phyloP scores from a whole-genome alignment of 2,329 filamentous ascomycete species.

The Monosporascus sp. region DNA sequence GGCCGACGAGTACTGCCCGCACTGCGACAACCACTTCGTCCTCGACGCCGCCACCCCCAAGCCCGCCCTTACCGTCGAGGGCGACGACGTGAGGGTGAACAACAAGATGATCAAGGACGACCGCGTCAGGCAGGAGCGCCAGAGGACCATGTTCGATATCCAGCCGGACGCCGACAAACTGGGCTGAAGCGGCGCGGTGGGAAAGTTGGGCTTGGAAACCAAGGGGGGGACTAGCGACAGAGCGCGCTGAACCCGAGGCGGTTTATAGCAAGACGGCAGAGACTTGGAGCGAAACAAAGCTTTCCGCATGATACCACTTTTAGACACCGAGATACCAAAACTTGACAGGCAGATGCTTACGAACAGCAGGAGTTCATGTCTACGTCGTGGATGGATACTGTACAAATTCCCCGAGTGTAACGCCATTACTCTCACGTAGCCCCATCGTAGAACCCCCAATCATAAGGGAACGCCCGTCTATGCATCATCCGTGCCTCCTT shows the following conservation, averaged over 20 bases:
- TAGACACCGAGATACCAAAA: conserved; percentile 11
- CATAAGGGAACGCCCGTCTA: background rate
- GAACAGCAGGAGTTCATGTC: background rate
- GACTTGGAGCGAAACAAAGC: conserved; percentile 3
- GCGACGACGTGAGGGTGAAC: conserved; percentile 83
- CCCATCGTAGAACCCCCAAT: no score
- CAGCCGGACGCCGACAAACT: conserved; percentile 70
- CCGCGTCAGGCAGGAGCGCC: conserved; percentile 56
- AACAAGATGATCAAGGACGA: conserved; percentile 92
- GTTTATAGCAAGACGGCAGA: background rate
- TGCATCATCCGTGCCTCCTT: conserved; percentile 26
- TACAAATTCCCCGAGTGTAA: conserved; percentile 9
- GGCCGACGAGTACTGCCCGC: conserved; percentile 95
- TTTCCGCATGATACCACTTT: conserved; percentile 28
- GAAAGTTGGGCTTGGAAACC: background rate
- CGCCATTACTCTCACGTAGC: no score
- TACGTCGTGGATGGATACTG: conserved; percentile 6
- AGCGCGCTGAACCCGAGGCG: background rate
- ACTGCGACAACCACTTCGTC: conserved; percentile 98
- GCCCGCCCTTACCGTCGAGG: conserved; percentile 78
- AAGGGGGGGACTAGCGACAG: background rate
- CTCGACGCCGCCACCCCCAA: conserved; percentile 84
- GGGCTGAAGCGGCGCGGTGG: conserved; percentile 44
- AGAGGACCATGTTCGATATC: conserved; percentile 69
- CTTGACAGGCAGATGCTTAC: background rate